A percentile compares a stretch with the other conserved stretches of the same genome.
Conservation (phyloP, 495 filamentous ascomycete species). For the Lophium mytilinum region DNA sequence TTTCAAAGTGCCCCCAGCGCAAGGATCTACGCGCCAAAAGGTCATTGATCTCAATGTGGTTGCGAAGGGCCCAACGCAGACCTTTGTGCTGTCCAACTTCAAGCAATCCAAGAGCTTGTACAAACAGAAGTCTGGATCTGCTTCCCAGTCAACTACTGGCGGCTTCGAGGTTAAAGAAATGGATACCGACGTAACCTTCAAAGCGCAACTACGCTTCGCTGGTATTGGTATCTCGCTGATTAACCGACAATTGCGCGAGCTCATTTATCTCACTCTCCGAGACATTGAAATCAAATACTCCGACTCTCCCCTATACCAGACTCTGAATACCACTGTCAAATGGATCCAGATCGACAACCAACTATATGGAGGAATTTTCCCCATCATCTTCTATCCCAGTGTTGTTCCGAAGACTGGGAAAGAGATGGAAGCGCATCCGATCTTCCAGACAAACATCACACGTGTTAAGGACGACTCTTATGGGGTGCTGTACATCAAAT, state of each 20-base stretch:
- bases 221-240: slow-evolving; percentile 91
- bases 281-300: slow-evolving; percentile 86
- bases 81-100: slow-evolving; percentile 88
- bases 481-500: slow-evolving; percentile 97
- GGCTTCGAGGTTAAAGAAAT: slow-evolving; percentile 91
- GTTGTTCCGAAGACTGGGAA: slow-evolving; percentile 98
- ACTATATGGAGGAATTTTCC: slow-evolving; percentile 95
- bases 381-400: slow-evolving; percentile 92
- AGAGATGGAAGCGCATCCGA: slow-evolving; percentile 94
- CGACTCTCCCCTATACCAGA: slow-evolving; percentile 90
- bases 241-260: slow-evolving; percentile 82
- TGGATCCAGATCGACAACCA: slow-evolving; percentile 99
- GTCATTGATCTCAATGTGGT: slow-evolving; percentile 94
- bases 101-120: slow-evolving; percentile 90
- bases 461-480: slow-evolving; percentile 97
- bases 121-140: slow-evolving; percentile 59
- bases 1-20: slow-evolving; percentile 64
- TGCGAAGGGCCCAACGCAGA: slow-evolving; percentile 91
- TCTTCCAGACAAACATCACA: slow-evolving; percentile 82
- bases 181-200: slow-evolving; percentile 80
- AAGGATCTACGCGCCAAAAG: slow-evolving; percentile 52
- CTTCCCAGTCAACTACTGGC: slow-evolving; percentile 50
- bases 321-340: slow-evolving; percentile 78
- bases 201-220: slow-evolving; percentile 75
- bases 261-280: slow-evolving; percentile 88